Conservation (phyloP, 208 protist genomes). For the Porcisia hertigi region DNA sequence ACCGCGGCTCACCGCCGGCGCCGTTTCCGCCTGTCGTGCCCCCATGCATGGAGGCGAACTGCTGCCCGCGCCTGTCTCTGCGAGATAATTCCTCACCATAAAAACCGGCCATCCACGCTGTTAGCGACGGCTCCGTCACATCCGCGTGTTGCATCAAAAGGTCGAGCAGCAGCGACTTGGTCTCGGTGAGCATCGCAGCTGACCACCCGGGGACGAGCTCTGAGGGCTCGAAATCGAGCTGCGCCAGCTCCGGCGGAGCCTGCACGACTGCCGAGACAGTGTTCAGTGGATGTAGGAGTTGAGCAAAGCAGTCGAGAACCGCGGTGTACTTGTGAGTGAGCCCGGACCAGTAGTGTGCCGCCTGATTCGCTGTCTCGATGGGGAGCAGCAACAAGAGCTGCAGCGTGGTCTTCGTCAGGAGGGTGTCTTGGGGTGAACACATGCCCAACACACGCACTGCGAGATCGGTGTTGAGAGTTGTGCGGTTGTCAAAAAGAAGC, state of each 20-base stretch:
- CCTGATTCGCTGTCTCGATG: constrained; percentile 49
- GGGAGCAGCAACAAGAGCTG: constrained; percentile 68
- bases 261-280: constrained; percentile 34
- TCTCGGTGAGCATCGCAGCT: constrained; percentile 35
- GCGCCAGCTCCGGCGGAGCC: constrained; percentile 63
- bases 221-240: constrained; percentile 58
- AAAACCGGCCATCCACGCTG: constrained; percentile 63
- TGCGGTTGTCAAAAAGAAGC: constrained; percentile 78
- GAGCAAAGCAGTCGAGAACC: constrained; percentile 41
- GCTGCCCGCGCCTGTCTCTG: constrained; percentile 7
- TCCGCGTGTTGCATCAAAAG: constrained; percentile 75
- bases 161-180: constrained; percentile 78
- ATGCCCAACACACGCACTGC: constrained; percentile 55
- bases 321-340: constrained; percentile 36
- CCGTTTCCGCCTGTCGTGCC: neutral
- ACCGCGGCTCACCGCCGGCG: constrained; percentile 7
- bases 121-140: constrained; percentile 45
- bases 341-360: constrained; percentile 50
- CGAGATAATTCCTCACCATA: constrained; percentile 23
- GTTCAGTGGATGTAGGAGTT: constrained; percentile 33
- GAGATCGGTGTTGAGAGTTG: constrained; percentile 59
- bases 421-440: constrained; percentile 46
- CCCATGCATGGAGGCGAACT: constrained; percentile 19
- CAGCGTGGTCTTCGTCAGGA: constrained; percentile 60
- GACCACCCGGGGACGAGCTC: constrained; percentile 30